These are phyloP conservation scores for Xylaria scruposa DNA, from an alignment of 495 filamentous ascomycete species.

Conservation along the genomic window DNA sequence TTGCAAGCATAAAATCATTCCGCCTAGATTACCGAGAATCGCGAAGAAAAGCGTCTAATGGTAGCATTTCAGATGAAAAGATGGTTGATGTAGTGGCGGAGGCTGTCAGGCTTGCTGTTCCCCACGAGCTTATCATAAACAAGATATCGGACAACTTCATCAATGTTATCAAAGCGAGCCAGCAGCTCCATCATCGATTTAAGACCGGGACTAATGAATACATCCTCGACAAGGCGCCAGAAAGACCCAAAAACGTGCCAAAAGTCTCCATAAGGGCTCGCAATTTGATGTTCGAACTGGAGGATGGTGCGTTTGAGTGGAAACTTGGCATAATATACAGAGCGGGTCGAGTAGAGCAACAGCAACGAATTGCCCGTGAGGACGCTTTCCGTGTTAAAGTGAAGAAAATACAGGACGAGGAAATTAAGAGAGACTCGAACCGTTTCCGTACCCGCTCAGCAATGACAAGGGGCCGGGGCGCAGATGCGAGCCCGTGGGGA, in stretches of 20 bases:
- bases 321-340: conserved; percentile 93
- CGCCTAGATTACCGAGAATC: conserved; percentile 80
- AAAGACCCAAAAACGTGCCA: conserved; percentile 84
- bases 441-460: conserved; percentile 57
- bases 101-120: conserved; percentile 85
- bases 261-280: conserved; percentile 81
- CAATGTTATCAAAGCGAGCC: conserved; percentile 83
- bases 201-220: conserved; percentile 86
- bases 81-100: conserved; percentile 86
- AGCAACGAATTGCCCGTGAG: conserved; percentile 85
- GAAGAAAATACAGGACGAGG: conserved; percentile 76
- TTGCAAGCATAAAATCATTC: conserved; percentile 81
- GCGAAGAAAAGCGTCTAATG: conserved; percentile 67
- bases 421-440: conserved; percentile 58
- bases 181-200: conserved; percentile 92
- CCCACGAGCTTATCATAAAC: conserved; percentile 92
- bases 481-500: conserved; percentile 39
- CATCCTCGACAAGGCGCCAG: conserved; percentile 78
- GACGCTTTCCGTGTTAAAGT: conserved; percentile 88
- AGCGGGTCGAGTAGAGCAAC: conserved; percentile 83
- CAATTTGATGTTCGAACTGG: conserved; percentile 84
- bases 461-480: conserved; percentile 50
- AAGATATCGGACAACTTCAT: conserved; percentile 90
- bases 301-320: conserved; percentile 98
- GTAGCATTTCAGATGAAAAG: conserved; percentile 70